A percentile compares a stretch with the other conserved stretches of the same genome.
Conservation (phyloP, 495 filamentous ascomycete species). For the Choiromyces venosus region DNA sequence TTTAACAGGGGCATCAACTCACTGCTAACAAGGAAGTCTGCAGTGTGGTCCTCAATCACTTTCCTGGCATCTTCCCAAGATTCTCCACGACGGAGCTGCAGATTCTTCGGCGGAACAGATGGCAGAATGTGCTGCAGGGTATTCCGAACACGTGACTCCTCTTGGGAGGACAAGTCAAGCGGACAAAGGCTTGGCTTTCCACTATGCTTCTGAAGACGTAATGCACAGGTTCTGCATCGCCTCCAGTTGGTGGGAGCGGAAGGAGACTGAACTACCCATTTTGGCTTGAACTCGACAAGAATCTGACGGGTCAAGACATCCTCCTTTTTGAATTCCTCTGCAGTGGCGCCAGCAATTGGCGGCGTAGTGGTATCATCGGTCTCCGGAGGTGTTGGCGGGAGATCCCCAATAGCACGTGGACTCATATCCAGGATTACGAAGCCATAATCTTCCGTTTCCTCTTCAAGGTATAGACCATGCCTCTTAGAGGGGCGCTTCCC, state of each 20-base stretch:
- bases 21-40: slow-evolving; percentile 33
- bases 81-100: slow-evolving; percentile 6
- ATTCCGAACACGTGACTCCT: slow-evolving; percentile 41
- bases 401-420: slow-evolving; percentile 32
- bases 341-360: background rate
- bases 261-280: slow-evolving; percentile 84
- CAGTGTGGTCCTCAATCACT: slow-evolving; percentile 13
- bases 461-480: slow-evolving; percentile 33
- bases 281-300: slow-evolving; percentile 81
- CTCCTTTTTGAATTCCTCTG: background rate
- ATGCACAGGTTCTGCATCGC: slow-evolving; percentile 82
- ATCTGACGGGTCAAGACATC: slow-evolving; percentile 40
- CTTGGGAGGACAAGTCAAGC: slow-evolving; percentile 43
- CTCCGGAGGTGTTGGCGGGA: slow-evolving; percentile 6
- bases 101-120: slow-evolving; percentile 1
- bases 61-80: slow-evolving; percentile 18
- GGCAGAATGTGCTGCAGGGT: slow-evolving; percentile 42
- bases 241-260: slow-evolving; percentile 59
- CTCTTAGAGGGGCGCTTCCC: slow-evolving; percentile 25
- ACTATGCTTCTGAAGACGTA: slow-evolving; percentile 45
- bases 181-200: slow-evolving; percentile 42
- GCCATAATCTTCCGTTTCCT: slow-evolving; percentile 52
- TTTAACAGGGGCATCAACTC: slow-evolving; percentile 47
- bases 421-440: slow-evolving; percentile 81
- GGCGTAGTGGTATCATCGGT: background rate